Base-by-base conservation (phyloP, 306 rosid species). In the Abrus pulchellus region DNA sequence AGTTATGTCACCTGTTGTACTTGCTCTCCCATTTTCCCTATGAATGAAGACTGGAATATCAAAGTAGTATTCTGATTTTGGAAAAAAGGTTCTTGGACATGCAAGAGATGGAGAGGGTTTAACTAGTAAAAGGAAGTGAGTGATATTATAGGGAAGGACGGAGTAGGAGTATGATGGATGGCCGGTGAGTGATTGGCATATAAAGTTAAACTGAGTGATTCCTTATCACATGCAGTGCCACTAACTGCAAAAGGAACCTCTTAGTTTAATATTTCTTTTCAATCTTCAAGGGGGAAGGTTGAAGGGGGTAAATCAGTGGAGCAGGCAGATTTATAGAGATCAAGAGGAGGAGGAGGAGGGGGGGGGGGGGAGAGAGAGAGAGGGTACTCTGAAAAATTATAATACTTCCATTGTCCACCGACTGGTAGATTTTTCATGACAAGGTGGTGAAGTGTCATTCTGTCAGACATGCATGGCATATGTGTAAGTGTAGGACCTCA, bases 191-290 rank as follows among this genome's bases (percentile, higher is more conserved):
- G 72, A 40, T 70, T 75, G 62, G 78, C 71, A 52, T 79, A 73
- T 71, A 85, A 85, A 88, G 86, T 68, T 55, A 69, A 85, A 72
- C 72, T 68, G 78, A 76, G 89, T 68, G 92, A 90, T 91, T 83
- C 86, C 85, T 63, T 83, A 85, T 89, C 91, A 89, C 96, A 92
- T 90, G 93, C 90, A 86, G 72, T 59, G 83, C 86, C 93, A 85
- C 92, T 82, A 88, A 74, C 60, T 84, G 85, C 68, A 49, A 68
- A 80, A 85, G 80, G 83, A 82, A 60, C 13, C 80, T 54, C 75
- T 43, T 80, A 41, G 77, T 84, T 85, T 86, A 84, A 68, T 87
- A 79, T 82, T 85, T 90, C 70, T 78, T 81, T 79, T 82, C 83
- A 79, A 73, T 77, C 74, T 84, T 86, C 90, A 77, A 71, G 74